phyloP scores from a whole-genome alignment of 2,329 filamentous ascomycete genomes.

The Aspergillus sp. region DNA sequence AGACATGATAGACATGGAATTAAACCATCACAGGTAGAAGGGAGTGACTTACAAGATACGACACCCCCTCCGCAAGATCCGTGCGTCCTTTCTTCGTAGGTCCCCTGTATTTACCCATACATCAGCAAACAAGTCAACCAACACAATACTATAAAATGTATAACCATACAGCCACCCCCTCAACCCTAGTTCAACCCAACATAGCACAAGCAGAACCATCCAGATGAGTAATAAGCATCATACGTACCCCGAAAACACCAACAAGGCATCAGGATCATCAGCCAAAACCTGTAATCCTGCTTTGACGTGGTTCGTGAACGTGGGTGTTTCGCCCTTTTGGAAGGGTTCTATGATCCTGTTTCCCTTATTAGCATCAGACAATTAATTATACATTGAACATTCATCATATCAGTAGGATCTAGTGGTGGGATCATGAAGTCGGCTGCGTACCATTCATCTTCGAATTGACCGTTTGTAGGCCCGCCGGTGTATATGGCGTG shows the following conservation, averaged over 20 bases:
- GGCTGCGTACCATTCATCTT: constrained; percentile 59
- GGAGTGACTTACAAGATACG: constrained; percentile 55
- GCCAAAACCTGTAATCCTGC: constrained; percentile 61
- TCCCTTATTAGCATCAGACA: background rate
- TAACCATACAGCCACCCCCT: background rate
- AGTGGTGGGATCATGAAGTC: background rate
- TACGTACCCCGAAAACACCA: constrained; percentile 72
- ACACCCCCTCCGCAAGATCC: constrained; percentile 60
- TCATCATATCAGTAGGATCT: background rate
- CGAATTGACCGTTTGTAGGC: constrained; percentile 53
- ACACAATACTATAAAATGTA: background rate
- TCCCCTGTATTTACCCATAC: constrained; percentile 48
- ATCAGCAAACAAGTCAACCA: background rate
- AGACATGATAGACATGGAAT: background rate
- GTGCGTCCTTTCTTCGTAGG: constrained; percentile 62
- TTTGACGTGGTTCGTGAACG: constrained; percentile 75
- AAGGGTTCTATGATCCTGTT: constrained; percentile 71
- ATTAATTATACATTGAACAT: too few relatives aligned
- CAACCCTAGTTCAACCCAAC: too few relatives aligned
- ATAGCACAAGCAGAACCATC: too few relatives aligned
- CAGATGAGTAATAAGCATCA: constrained; percentile 10
- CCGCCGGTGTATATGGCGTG: constrained; percentile 76
- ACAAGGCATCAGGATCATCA: constrained; percentile 50
- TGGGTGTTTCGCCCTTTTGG: constrained; percentile 74
- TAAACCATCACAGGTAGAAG: background rate